A percentile compares a stretch with the other conserved stretches of the same genome.
Evolutionary conservation across 2,329 filamentous ascomycete genomes (phyloP).

Genomic region (Colletotrichum sp.): DNA sequence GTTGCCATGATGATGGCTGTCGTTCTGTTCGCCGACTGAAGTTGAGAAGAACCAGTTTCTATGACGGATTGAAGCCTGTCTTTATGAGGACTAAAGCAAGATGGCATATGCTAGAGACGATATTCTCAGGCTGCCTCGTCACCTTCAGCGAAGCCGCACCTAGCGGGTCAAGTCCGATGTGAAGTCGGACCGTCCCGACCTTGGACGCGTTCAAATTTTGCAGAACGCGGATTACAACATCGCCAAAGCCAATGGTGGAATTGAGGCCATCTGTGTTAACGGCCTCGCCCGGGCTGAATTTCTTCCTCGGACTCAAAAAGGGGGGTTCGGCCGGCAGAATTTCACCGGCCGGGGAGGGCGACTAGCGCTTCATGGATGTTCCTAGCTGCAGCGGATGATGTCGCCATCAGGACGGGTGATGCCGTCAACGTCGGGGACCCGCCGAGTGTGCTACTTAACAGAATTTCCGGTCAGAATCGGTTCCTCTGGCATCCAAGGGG

Average conservation of each 20-base stretch:
- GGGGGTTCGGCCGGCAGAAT: not conserved
- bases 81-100: not conserved
- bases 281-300: not conserved
- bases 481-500: not conserved
- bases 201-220: not conserved
- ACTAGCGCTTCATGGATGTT: not conserved
- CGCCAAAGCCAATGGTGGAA: not conserved
- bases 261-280: not conserved
- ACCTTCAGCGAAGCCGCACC: not conserved
- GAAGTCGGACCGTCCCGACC: not conserved
- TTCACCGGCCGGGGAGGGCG: not conserved
- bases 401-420: not conserved
- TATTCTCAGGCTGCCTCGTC: not conserved
- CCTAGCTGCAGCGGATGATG: not conserved
- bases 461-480: fast-evolving
- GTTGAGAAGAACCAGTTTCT: not conserved
- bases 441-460: fast-evolving
- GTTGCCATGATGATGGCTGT: not conserved
- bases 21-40: not conserved
- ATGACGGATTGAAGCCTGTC: not conserved
- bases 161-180: not conserved
- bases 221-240: not conserved
- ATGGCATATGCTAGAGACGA: not conserved
- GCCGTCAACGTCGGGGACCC: not conserved
- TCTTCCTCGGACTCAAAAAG: not conserved